Conservation (phyloP, 1,284 basidiomycete genomes). For the Fomitopsis betulina region DNA sequence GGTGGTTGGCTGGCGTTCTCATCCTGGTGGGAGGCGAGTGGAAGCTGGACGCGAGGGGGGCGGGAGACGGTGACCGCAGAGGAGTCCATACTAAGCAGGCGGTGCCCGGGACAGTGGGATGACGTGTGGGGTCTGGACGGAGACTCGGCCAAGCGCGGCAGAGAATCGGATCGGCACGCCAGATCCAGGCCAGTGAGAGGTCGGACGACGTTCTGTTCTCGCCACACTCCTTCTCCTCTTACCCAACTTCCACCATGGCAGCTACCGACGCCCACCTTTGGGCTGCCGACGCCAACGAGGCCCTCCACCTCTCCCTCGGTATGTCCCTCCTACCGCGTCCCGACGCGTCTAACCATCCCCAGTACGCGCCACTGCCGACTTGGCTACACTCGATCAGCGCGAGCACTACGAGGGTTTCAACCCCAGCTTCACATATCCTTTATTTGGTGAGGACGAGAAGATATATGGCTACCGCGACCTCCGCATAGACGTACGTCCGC, state of each 20-base stretch:
- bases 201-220: background rate
- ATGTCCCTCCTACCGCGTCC: slow-evolving; percentile 14
- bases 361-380: slow-evolving; percentile 66
- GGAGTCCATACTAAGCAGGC: background rate
- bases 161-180: background rate
- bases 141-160: background rate
- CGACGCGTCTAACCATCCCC: slow-evolving; percentile 8
- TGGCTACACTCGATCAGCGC: slow-evolving; percentile 52
- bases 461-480: slow-evolving; percentile 92
- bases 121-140: slow-evolving; percentile 2
- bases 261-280: slow-evolving; percentile 30
- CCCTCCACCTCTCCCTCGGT: slow-evolving; percentile 72
- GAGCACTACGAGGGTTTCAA: slow-evolving; percentile 66
- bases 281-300: slow-evolving; percentile 79
- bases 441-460: slow-evolving; percentile 95
- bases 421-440: slow-evolving; percentile 86
- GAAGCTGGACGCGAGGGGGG: background rate
- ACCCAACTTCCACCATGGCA: background rate
- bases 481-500: slow-evolving; percentile 66
- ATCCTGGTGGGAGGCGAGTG: background rate
- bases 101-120: background rate
- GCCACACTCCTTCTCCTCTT: background rate
- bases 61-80: background rate
- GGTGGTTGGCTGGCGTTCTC: background rate
- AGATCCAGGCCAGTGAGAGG: background rate